Percentiles rank a stretch among this genome's conserved stretches.
These are phyloP conservation scores for Cynanchum wilfordii DNA, from an alignment of 257 asterid species.

Conservation along the genomic window DNA sequence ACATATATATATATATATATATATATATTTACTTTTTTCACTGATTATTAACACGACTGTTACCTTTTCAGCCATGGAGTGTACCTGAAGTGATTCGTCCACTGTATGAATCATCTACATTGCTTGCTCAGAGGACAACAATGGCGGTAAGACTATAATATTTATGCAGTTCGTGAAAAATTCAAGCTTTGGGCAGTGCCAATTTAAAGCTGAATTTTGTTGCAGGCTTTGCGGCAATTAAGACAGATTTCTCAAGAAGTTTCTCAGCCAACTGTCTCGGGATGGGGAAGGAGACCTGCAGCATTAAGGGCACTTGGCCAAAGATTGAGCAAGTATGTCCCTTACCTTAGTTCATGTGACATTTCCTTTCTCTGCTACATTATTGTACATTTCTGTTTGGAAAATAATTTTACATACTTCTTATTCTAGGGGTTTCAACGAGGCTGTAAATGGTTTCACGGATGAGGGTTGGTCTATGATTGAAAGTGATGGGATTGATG, in stretches of 20 bases:
- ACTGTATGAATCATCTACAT: conserved; percentile 74
- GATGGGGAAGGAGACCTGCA: conserved; percentile 97
- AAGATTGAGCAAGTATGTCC: conserved; percentile 75
- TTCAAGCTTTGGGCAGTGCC: background rate
- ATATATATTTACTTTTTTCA: background rate
- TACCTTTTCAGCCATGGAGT: conserved; percentile 64
- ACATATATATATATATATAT: background rate
- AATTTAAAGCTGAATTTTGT: background rate
- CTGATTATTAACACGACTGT: background rate
- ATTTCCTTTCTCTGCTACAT: background rate
- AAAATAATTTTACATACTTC: conserved; percentile 6
- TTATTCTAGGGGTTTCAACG: conserved; percentile 78
- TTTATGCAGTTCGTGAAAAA: background rate
- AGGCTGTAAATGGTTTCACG: conserved; percentile 90
- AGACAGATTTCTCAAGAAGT: conserved; percentile 89
- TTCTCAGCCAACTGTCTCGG: conserved; percentile 71
- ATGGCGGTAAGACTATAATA: conserved; percentile 51
- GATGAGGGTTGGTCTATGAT: conserved; percentile 96
- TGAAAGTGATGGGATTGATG: conserved; percentile 86
- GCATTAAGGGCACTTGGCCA: conserved; percentile 92
- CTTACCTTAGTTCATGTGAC: conserved; percentile 6
- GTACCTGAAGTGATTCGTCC: conserved; percentile 97
- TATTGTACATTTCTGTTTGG: conserved; percentile 6
- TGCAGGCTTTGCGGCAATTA: conserved; percentile 84
- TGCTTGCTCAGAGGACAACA: conserved; percentile 88